These are phyloP conservation scores for Clitopilus passeckerianus DNA, from an alignment of 768 basidiomycete species.

Conservation along the genomic window DNA sequence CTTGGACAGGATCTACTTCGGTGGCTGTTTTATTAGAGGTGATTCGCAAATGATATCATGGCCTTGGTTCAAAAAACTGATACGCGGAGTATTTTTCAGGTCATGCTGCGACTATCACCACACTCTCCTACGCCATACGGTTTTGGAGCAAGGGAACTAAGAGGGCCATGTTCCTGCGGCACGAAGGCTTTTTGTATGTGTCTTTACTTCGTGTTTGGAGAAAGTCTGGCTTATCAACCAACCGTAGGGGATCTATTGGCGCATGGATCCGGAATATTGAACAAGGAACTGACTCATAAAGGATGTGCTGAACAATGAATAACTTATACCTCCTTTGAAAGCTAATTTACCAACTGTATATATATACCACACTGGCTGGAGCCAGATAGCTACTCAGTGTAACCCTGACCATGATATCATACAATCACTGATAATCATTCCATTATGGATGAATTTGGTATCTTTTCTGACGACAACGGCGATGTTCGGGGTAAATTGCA, in stretches of 20 bases:
- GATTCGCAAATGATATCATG: constrained; percentile 16
- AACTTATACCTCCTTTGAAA: not conserved
- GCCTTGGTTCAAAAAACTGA: constrained; percentile 4
- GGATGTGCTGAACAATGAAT: constrained; percentile 21
- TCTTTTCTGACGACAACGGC: not conserved
- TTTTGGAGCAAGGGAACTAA: constrained; percentile 99
- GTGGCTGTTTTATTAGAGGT: constrained; percentile 98
- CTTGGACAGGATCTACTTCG: constrained; percentile 96
- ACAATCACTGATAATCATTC: not conserved
- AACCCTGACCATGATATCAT: not conserved
- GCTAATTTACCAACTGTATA: not conserved
- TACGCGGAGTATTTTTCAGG: constrained; percentile 42
- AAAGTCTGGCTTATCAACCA: constrained; percentile 9
- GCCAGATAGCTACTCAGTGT: not conserved
- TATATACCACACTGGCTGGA: not conserved
- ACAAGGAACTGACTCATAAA: constrained; percentile 4
- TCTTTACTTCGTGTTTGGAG: constrained; percentile 7
- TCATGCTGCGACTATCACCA: constrained; percentile 95
- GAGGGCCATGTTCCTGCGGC: constrained; percentile 91
- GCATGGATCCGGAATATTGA: constrained; percentile 98
- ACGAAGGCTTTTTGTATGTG: constrained; percentile 95
- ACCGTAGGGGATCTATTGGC: constrained; percentile 79
- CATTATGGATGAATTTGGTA: not conserved
- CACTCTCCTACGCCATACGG: constrained; percentile 96
- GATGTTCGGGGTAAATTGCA: not conserved